Base-by-base conservation (phyloP, 345 rosid genomes). In the Cardamine chenopodiifolia region DNA sequence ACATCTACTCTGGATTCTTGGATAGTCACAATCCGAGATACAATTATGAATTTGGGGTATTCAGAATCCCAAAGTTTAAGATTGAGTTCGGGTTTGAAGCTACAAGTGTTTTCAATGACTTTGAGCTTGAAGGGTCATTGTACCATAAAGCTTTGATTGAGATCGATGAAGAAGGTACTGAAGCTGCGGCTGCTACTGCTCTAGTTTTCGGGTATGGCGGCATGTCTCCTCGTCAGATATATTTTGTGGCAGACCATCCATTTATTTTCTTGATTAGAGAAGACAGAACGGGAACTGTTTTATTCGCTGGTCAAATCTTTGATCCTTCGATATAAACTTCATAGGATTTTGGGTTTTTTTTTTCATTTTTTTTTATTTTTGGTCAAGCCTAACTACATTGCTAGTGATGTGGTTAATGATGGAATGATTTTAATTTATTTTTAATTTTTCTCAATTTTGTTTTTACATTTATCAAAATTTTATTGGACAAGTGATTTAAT, bases 231-330 rank as follows among this genome's bases (percentile, higher is more conserved):
- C 48, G 2, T 2, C 4, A 7, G 17, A 14, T 13, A 5, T 18
- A 40, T 44, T 66, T 49, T 22, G 45, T 66, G 32, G 71, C 71
- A 1, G 47, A 52, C 39, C 72, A 67, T 52, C 72, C 72, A 25
- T 67, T 67, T 37, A 3, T 52, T 4, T 67, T 67, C 48, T 10
- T 67, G 8, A 52, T 67, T 52, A 52, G 72, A n/a, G 72, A 67
- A 52, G 49, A 67, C 23, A n/a, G 1, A 7, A 49, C 47, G 7
- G 60, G 48, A 32, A 37, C 22, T 1, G 20, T 50, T 67, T 26
- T 52, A 29, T 52, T 52, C n/a, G 25, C 47, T 67, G 72, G 72
- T 8, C 72, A 67, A 54, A 40, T 52, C 20, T 49, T 66, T 0
- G 58, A 66, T 66, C 70, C 70, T 31, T 62, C 52, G 12, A 39